These are phyloP conservation scores for Volvariella surrecta DNA, from an alignment of 1,284 basidiomycete species.

Conservation along the genomic window DNA sequence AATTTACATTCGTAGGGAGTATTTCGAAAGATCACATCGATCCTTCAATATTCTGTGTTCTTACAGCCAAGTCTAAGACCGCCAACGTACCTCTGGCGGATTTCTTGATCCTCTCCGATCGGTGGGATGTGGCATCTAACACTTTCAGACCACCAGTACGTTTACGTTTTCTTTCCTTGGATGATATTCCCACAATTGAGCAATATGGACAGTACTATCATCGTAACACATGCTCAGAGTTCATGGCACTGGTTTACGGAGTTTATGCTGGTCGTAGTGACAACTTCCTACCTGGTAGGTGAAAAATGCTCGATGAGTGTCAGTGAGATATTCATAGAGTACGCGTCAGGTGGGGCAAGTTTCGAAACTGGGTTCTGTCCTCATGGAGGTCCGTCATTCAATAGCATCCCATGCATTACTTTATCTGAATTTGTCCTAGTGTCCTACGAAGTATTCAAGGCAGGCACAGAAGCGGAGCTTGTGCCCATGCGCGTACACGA, in stretches of 20 bases:
- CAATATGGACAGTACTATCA: slow-evolving; percentile 43
- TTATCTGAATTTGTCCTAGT: slow-evolving; percentile 22
- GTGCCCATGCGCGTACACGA: slow-evolving; percentile 42
- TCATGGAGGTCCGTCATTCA: slow-evolving; percentile 37
- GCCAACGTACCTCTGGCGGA: slow-evolving; percentile 49
- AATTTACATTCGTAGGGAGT: too few relatives aligned
- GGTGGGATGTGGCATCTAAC: slow-evolving; percentile 52
- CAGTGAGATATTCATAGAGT: too few relatives aligned
- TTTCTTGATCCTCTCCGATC: slow-evolving; percentile 53
- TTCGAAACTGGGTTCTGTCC: slow-evolving; percentile 57
- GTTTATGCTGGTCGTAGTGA: slow-evolving; percentile 54
- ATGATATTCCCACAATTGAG: background rate
- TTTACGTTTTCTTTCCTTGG: slow-evolving; percentile 3
- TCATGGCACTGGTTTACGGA: slow-evolving; percentile 55
- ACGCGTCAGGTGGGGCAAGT: slow-evolving; percentile 47
- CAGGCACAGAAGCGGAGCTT: slow-evolving; percentile 41
- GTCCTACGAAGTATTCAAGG: slow-evolving; percentile 48
- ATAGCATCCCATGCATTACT: slow-evolving; percentile 30
- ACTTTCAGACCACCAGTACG: slow-evolving; percentile 40
- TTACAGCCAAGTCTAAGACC: slow-evolving; percentile 54
- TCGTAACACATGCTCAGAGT: slow-evolving; percentile 52
- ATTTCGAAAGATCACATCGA: too few relatives aligned
- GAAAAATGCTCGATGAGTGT: too few relatives aligned
- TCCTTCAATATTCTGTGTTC: slow-evolving; percentile 59
- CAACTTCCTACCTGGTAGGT: slow-evolving; percentile 46